Conservation (phyloP, 352 stramenopile species). For the Pythium insidiosum region DNA sequence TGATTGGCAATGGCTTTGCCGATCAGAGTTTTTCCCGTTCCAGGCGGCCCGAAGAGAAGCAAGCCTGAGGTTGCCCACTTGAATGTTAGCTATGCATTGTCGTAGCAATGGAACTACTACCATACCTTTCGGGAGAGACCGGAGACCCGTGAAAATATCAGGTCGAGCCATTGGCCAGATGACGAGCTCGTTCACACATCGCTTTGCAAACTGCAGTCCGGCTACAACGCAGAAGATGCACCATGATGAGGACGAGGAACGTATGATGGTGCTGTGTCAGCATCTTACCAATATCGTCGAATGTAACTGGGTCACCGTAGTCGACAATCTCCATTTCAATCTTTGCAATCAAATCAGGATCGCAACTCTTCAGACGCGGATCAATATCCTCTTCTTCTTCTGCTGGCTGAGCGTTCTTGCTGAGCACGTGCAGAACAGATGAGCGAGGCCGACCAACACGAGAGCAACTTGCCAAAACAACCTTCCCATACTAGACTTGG, state of each 20-base stretch:
- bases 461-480: too few relatives aligned
- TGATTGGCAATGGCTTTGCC: conserved; percentile 99
- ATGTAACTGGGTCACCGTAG: conserved; percentile 88
- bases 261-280: too few relatives aligned
- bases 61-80: conserved; percentile 70
- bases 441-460: too few relatives aligned
- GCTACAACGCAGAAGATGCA: conserved; percentile 30
- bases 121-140: conserved; percentile 88
- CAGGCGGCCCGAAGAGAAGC: conserved; percentile 93
- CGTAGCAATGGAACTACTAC: too few relatives aligned
- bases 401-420: not conserved
- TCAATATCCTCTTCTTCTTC: conserved; percentile 85
- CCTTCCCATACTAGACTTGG: conserved; percentile 1
- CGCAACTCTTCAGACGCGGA: conserved; percentile 89
- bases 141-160: conserved; percentile 96
- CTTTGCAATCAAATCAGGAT: conserved; percentile 94
- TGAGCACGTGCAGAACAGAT: too few relatives aligned
- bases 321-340: conserved; percentile 98
- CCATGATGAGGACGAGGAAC: not conserved
- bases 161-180: conserved; percentile 97
- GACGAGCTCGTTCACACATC: conserved; percentile 97
- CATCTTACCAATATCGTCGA: conserved; percentile 96
- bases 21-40: conserved; percentile 97
- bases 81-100: too few relatives aligned
- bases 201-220: conserved; percentile 95